Evolutionary conservation across 768 basidiomycete genomes (phyloP).

Genomic region (Lactarius sp.): DNA sequence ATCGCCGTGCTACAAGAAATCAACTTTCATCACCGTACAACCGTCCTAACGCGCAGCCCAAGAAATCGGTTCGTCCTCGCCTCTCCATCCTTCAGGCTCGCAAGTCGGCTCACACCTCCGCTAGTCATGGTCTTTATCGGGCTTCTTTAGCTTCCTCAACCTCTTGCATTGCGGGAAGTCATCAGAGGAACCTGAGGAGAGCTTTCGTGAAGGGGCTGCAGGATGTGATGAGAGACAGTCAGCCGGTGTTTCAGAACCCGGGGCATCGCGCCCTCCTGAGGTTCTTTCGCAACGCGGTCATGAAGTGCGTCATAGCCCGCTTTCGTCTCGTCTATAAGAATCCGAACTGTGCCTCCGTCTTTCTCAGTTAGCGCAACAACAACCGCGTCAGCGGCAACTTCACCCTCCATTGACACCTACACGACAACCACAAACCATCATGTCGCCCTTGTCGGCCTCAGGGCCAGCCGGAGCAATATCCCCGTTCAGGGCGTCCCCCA

Average conservation of each 20-base stretch:
- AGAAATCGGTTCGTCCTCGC: slow-evolving; percentile 45
- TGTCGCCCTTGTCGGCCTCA: not conserved
- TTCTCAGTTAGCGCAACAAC: slow-evolving; percentile 7
- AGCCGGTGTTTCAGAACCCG: slow-evolving; percentile 3
- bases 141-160: slow-evolving; percentile 48
- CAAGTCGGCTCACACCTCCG: slow-evolving; percentile 29
- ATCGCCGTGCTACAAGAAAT: slow-evolving; percentile 24
- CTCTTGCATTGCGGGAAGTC: slow-evolving; percentile 36
- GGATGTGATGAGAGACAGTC: slow-evolving; percentile 13
- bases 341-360: not conserved
- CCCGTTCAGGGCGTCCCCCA: slow-evolving; percentile 23
- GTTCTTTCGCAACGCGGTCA: slow-evolving; percentile 26
- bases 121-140: slow-evolving; percentile 46
- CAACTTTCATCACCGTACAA: slow-evolving; percentile 51
- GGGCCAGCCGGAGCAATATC: slow-evolving; percentile 23
- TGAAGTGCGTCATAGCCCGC: slow-evolving; percentile 15
- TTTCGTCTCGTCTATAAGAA: not conserved
- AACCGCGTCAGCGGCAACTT: not conserved
- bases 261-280: slow-evolving; percentile 7
- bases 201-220: slow-evolving; percentile 8
- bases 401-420: slow-evolving; percentile 12
- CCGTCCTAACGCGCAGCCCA: slow-evolving; percentile 35
- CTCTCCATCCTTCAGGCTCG: slow-evolving; percentile 12
- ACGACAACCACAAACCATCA: not conserved
- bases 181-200: slow-evolving; percentile 22